Evolutionary conservation across 441 rosid genomes (phyloP), one percentile per base, ranked within the genome.

Genomic region (Manihot esculenta): DNA sequence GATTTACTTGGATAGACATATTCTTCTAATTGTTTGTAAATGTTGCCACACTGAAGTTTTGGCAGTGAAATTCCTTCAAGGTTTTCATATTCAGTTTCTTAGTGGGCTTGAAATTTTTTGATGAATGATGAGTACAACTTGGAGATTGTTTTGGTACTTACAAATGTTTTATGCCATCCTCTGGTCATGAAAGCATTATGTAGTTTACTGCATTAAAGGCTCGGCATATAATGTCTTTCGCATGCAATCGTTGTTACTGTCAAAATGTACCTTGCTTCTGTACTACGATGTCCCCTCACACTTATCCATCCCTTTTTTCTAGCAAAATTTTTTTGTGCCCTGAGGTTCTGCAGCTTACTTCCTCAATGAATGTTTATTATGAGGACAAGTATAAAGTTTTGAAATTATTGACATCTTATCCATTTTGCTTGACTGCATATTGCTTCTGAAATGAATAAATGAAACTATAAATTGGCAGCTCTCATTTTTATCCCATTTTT

Each of bases 401-500:
- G 21, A 45, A 56, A 61, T 70, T 63, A 24, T 69, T 18, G 54
- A 66, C 27, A 30, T 60, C 50, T 35, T 23, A 15, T 68, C 23
- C 49, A 55, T 54, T 27, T 30, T 62, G 30, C 33, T 70, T 47
- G 64, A 42, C 54, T 44, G 15, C 8, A 58, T 44, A 10, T 58
- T 47, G 45, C 21, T 23, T 24, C 63, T 67, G 30, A 70, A 41
- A 20, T 72, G 71, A 56, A 73, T 66, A n/a, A 30, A 24, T 62
- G 65, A 59, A 57, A 68, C 53, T 77, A 57, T 69, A 66, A 55
- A 30, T 41, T 38, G 41, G 54, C 17, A 51, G 50, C 47, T 54
- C 51, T 49, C 53, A 13, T 72, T 26, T 66, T 30, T 66, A 5
- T 2, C 17, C 10, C 0, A 64, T 74, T 58, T 67, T 74, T 24